These are phyloP conservation scores for Jamesozyma rosinii DNA, from an alignment of 805 yeast genomes.

Conservation along the genomic window DNA sequence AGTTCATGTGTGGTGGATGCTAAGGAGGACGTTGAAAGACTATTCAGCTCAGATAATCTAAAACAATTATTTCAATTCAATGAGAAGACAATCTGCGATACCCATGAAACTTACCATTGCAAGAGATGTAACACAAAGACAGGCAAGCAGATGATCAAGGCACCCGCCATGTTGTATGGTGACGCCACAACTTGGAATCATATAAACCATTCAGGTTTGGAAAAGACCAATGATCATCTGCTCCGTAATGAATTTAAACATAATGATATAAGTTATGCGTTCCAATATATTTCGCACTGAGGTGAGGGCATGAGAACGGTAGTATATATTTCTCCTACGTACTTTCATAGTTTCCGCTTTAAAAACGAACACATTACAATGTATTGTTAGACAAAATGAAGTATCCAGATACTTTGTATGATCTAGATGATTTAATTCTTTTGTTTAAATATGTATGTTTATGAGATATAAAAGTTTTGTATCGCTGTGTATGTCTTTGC, in stretches of 20 bases:
- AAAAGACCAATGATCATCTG: slow-evolving; percentile 63
- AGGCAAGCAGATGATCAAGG: slow-evolving; percentile 51
- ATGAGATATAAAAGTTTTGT: no score
- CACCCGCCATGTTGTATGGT: slow-evolving; percentile 90
- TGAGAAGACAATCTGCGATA: slow-evolving; percentile 65
- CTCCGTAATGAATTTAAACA: slow-evolving; percentile 62
- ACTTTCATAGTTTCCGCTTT: no score
- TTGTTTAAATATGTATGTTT: no score
- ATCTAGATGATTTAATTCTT: no score
- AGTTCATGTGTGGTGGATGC: slow-evolving; percentile 97
- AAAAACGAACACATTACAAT: no score
- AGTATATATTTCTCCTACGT: no score
- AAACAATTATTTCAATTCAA: slow-evolving; percentile 66
- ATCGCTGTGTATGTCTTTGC: no score
- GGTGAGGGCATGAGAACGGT: no score
- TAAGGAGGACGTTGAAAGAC: slow-evolving; percentile 86
- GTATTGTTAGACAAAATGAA: no score
- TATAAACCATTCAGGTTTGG: slow-evolving; percentile 52
- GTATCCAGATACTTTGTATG: no score
- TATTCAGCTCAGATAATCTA: slow-evolving; percentile 75
- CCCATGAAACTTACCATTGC: slow-evolving; percentile 88
- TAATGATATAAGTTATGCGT: slow-evolving; percentile 72
- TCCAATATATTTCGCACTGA: slow-evolving; percentile 86
- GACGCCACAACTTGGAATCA: slow-evolving; percentile 98
- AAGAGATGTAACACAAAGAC: slow-evolving; percentile 51